Evolutionary conservation across 169 alveolate species (phyloP).

Genomic region (Plasmodium inui): DNA sequence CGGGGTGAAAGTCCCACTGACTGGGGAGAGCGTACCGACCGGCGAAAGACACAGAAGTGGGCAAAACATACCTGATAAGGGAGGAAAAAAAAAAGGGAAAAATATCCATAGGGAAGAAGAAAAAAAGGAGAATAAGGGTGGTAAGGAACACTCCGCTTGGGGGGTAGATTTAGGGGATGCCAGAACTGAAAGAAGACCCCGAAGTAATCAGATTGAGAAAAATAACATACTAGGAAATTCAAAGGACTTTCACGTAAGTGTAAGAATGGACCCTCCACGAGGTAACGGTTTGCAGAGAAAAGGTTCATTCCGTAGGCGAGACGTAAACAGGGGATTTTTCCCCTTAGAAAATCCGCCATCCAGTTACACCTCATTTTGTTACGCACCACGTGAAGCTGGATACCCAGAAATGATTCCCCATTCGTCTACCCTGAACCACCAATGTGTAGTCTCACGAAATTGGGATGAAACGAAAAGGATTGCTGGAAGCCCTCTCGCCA

Average conservation of each 20-base stretch:
- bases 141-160: not conserved
- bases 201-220: not conserved
- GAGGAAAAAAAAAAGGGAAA: not conserved
- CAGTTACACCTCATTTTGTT: not conserved
- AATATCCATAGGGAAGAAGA: not conserved
- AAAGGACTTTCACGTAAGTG: not conserved
- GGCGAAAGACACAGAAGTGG: not conserved
- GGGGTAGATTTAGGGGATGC: not conserved
- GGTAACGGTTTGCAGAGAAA: constrained; percentile 19
- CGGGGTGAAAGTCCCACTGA: not conserved
- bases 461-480: not conserved
- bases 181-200: not conserved
- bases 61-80: not conserved
- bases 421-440: not conserved
- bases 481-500: not conserved
- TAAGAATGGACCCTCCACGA: not conserved
- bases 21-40: not conserved
- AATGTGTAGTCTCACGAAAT: not conserved
- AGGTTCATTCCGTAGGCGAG: not conserved
- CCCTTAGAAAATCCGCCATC: not conserved
- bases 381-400: not conserved
- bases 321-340: not conserved
- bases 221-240: not conserved
- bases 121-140: not conserved
- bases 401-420: not conserved